Conservation (phyloP, 1,139 yeast species). For the Debaryomycetaceae sp. region DNA sequence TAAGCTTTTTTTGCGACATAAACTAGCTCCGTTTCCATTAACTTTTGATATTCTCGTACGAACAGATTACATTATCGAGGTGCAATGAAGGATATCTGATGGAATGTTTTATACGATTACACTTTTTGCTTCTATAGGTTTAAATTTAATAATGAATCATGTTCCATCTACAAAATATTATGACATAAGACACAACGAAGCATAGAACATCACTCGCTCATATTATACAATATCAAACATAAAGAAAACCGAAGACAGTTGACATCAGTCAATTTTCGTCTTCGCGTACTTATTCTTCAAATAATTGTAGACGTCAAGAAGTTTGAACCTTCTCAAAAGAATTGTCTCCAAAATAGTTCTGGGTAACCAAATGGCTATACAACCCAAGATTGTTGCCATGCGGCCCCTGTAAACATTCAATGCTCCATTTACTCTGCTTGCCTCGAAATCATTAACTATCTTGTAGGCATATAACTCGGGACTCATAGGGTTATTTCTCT, state of each 20-base stretch:
- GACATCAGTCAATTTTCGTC: constrained; percentile 9
- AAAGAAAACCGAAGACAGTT: no score
- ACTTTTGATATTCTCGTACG: no score
- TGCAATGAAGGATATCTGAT: no score
- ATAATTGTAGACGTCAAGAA: constrained; percentile 25
- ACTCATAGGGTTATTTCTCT: constrained; percentile 54
- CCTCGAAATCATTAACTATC: constrained; percentile 50
- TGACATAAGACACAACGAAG: no score
- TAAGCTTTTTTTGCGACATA: background rate
- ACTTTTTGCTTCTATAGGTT: no score
- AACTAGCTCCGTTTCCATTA: no score
- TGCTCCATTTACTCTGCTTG: constrained; percentile 40
- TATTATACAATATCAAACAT: no score
- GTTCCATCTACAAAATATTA: no score
- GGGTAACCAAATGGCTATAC: constrained; percentile 39
- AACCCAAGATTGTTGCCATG: constrained; percentile 38
- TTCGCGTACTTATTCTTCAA: constrained; percentile 24
- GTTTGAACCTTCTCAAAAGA: constrained; percentile 47
- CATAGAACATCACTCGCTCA: no score
- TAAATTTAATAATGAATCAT: background rate
- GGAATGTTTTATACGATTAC: no score
- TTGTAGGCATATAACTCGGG: constrained; percentile 54
- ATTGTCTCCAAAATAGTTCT: constrained; percentile 45
- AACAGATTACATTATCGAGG: no score
- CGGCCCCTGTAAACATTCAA: constrained; percentile 54